Evolutionary conservation across 106 monocot genomes (phyloP), one percentile per base, ranked within the genome.

Genomic region (Agapanthus africanus): DNA sequence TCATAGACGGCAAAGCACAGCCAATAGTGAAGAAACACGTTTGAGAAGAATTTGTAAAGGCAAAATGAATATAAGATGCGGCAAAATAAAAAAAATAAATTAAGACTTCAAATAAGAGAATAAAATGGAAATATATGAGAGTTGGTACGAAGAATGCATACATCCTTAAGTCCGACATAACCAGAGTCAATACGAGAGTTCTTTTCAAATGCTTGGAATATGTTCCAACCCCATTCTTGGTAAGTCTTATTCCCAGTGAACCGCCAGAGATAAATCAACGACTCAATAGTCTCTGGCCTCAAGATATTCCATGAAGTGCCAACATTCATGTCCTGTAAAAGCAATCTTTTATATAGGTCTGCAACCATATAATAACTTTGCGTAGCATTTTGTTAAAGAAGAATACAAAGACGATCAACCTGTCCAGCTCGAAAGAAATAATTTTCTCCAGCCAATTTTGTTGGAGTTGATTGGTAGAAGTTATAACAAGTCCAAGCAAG

Each of bases 211-310:
- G 94, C 94, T 81, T 90, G 87, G 68, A 94, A 94, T 80, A 94
- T 94, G 60, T 94, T 87, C 94, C 94, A 94, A 44, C 94, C 94
- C 94, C 94, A 94, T 11, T 94, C 94, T 76, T 90, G 87, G 74
- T 94, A 94, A 30, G 87, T 94, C 71, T 87, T 94, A 61, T 94
- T 87, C 57, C 94, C 94, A 65, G 94, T 94, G 31, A 83, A 49
- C 36, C 94, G 87, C 82, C 84, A 94, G 4, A 94, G 74, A 47
- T 94, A 94, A 82, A 90, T 51, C 0, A 94, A 77, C 27, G 94
- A 94, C 14, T 94, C 94, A 34, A 94, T 70, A 30, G 94, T 94
- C 84, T 94, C 94, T 28, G 94, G 94, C 50, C 94, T 87, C 73
- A 94, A 52, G 72, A 94, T 94, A 73, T 94, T 94, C 94, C 94